phyloP scores from a whole-genome alignment of 345 rosid species.

The Physaria fendleri region DNA sequence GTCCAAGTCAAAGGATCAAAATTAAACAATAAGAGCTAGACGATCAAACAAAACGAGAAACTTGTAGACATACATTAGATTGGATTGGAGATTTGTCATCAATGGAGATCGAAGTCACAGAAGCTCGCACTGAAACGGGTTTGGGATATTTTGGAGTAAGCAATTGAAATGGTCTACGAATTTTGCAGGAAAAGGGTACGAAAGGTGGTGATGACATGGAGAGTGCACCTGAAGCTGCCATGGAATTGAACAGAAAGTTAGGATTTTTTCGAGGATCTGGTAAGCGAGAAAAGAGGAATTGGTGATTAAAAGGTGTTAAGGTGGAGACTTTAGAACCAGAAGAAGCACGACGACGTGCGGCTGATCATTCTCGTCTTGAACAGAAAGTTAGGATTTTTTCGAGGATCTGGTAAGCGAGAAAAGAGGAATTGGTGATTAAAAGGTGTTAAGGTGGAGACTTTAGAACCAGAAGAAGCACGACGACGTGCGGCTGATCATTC shows the following conservation, averaged over 20 bases:
- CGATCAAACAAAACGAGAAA: background rate
- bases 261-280: conserved; percentile 18
- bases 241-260: background rate
- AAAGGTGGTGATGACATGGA: conserved; percentile 35
- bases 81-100: conserved; percentile 36
- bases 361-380: too few relatives aligned
- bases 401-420: conserved; percentile 19
- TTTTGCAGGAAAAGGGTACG: conserved; percentile 35
- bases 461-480: conserved; percentile 17
- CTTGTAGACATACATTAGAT: conserved; percentile 38
- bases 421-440: conserved; percentile 14
- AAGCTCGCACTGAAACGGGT: conserved; percentile 55
- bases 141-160: conserved; percentile 20
- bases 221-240: conserved; percentile 44
- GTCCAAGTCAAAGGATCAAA: conserved; percentile 6
- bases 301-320: conserved; percentile 23
- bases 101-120: conserved; percentile 39
- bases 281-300: conserved; percentile 1
- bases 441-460: conserved; percentile 25
- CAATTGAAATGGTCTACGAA: conserved; percentile 25
- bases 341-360: conserved; percentile 19
- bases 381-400: background rate
- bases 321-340: conserved; percentile 19
- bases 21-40: conserved; percentile 1
- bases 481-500: conserved; percentile 9